Evolutionary conservation across 2,329 filamentous ascomycete genomes (phyloP).

Genomic region (Ophiognomonia clavigignenti-juglandacearum): DNA sequence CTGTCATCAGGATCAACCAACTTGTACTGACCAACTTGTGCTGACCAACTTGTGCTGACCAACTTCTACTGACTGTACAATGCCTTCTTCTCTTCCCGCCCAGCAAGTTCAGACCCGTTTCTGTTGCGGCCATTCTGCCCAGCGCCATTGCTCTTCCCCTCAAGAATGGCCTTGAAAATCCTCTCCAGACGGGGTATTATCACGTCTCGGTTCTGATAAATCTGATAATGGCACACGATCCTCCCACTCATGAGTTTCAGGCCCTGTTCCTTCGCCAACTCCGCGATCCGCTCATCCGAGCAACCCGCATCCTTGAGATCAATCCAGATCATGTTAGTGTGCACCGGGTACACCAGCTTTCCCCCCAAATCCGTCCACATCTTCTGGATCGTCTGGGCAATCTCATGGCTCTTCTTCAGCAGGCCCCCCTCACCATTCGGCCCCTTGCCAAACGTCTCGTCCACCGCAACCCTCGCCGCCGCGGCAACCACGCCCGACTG

Average conservation of each 20-base stretch:
- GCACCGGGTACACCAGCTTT: slow-evolving; percentile 60
- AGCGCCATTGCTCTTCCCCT: slow-evolving; percentile 18
- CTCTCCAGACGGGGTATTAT: slow-evolving; percentile 52
- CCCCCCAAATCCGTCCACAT: slow-evolving; percentile 69
- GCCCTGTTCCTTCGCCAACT: slow-evolving; percentile 36
- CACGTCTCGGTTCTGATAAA: slow-evolving; percentile 55
- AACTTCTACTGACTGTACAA: background rate
- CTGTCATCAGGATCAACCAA: no score
- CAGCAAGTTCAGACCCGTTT: background rate
- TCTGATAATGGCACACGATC: slow-evolving; percentile 53
- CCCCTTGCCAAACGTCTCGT: slow-evolving; percentile 68
- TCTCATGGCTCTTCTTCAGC: slow-evolving; percentile 54
- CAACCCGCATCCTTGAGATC: slow-evolving; percentile 60
- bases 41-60: no score
- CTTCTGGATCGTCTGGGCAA: slow-evolving; percentile 53
- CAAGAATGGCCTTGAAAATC: slow-evolving; percentile 43
- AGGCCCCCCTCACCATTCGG: slow-evolving; percentile 56
- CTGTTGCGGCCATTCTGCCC: background rate
- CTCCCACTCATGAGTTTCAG: slow-evolving; percentile 35
- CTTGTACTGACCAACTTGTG: no score
- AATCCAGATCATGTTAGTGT: slow-evolving; percentile 93
- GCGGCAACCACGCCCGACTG: slow-evolving; percentile 74
- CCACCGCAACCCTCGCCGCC: slow-evolving; percentile 69
- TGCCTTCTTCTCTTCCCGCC: background rate
- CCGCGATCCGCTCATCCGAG: slow-evolving; percentile 30